Evolutionary conservation across 345 rosid species (phyloP).

Genomic region (Psidium guajava): DNA sequence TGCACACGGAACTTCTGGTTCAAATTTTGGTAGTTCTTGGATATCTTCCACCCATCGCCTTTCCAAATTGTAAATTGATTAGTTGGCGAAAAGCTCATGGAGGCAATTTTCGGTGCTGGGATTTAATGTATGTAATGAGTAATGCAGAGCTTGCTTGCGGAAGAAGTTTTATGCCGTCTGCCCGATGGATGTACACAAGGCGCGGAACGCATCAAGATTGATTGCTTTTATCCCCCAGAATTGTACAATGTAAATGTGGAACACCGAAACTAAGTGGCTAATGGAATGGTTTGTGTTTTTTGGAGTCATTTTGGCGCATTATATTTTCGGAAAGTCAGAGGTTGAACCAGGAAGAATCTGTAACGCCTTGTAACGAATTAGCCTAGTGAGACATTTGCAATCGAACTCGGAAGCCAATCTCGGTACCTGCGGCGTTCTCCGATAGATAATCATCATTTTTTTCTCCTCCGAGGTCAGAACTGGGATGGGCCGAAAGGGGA

Average conservation of each 20-base stretch:
- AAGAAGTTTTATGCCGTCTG: not conserved
- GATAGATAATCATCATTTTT: not conserved
- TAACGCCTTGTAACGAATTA: not conserved
- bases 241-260: not conserved
- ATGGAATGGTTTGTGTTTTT: not conserved
- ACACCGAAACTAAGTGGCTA: not conserved
- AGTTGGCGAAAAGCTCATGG: not conserved
- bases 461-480: not conserved
- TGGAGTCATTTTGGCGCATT: not conserved
- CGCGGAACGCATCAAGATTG: not conserved
- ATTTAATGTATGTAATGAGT: not conserved
- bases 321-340: not conserved
- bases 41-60: not conserved
- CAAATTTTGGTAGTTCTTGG: not conserved
- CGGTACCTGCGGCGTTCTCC: not conserved
- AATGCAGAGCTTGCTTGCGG: not conserved
- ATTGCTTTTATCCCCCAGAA: not conserved
- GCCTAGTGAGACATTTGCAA: not conserved
- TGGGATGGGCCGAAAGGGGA: not conserved
- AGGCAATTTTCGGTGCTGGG: not conserved
- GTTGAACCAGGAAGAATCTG: not conserved
- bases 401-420: not conserved
- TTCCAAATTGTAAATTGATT: not conserved
- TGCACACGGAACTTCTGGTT: not conserved
- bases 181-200: not conserved